phyloP scores from a whole-genome alignment of 345 rosid species.

The Brassica juncea region DNA sequence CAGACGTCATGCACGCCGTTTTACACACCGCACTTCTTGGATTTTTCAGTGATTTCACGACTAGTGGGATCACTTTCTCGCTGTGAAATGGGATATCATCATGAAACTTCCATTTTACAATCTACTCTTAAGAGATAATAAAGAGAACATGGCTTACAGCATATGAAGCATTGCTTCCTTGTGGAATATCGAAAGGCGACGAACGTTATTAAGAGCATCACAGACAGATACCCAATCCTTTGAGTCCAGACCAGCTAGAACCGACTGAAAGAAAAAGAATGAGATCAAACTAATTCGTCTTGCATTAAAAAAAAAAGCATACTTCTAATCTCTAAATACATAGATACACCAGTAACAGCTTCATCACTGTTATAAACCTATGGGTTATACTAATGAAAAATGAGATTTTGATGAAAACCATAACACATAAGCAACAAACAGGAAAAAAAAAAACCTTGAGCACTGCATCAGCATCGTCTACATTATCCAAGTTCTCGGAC shows the following conservation, averaged over 20 bases:
- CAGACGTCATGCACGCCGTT: slow-evolving; percentile 82
- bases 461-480: slow-evolving; percentile 65
- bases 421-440: neutral
- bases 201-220: slow-evolving; percentile 68
- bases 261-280: slow-evolving; percentile 40
- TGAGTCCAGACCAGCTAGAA: slow-evolving; percentile 65
- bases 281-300: slow-evolving; percentile 16
- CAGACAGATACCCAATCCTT: slow-evolving; percentile 78
- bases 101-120: neutral
- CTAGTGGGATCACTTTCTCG: slow-evolving; percentile 43
- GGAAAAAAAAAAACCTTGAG: slow-evolving; percentile 51
- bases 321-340: neutral
- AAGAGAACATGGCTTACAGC: slow-evolving; percentile 53
- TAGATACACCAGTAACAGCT: neutral
- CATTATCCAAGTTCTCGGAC: slow-evolving; percentile 69
- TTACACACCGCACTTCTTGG: slow-evolving; percentile 95
- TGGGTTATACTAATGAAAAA: neutral
- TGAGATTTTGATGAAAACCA: neutral
- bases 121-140: neutral
- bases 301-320: neutral
- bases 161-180: slow-evolving; percentile 54
- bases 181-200: slow-evolving; percentile 71
- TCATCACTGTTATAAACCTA: neutral
- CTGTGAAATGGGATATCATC: neutral
- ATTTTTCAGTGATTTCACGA: slow-evolving; percentile 75